These are phyloP conservation scores for Cutaneotrichosporon dermatis DNA, from an alignment of 1,284 basidiomycete species.

Conservation along the genomic window DNA sequence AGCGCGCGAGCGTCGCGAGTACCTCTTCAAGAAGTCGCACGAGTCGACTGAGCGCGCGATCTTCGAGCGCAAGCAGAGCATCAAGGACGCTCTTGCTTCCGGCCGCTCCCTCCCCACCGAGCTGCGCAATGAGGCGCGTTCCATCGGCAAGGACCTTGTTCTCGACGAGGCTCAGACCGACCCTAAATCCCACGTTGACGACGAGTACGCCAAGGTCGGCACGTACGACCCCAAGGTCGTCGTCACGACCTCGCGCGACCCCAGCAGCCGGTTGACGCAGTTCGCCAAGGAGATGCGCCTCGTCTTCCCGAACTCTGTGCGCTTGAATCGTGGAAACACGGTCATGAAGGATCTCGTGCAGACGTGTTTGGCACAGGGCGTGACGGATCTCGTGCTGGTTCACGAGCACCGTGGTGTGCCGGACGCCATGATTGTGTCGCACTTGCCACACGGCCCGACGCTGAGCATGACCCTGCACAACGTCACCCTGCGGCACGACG, in stretches of 20 bases:
- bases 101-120: slow-evolving; percentile 86
- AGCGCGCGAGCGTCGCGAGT: slow-evolving; percentile 88
- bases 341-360: slow-evolving; percentile 94
- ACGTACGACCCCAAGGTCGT: slow-evolving; percentile 93
- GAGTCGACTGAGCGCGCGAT: slow-evolving; percentile 93
- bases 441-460: slow-evolving; percentile 97
- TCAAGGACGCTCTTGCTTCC: slow-evolving; percentile 85
- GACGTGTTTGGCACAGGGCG: slow-evolving; percentile 88
- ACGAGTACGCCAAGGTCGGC: slow-evolving; percentile 95
- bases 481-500: slow-evolving; percentile 89
- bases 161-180: slow-evolving; percentile 87
- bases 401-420: slow-evolving; percentile 97
- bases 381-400: slow-evolving; percentile 88
- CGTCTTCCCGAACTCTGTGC: slow-evolving; percentile 93
- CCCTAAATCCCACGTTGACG: slow-evolving; percentile 86
- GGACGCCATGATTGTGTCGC: slow-evolving; percentile 96
- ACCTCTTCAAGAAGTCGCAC: slow-evolving; percentile 91
- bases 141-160: slow-evolving; percentile 68
- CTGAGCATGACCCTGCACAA: slow-evolving; percentile 92
- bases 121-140: slow-evolving; percentile 69
- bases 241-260: slow-evolving; percentile 96
- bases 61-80: slow-evolving; percentile 85
- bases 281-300: slow-evolving; percentile 97
- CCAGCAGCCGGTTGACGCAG: slow-evolving; percentile 86
- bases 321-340: slow-evolving; percentile 96